Evolutionary conservation across 2,329 filamentous ascomycete species (phyloP).

Genomic region (Nemania diffusa): DNA sequence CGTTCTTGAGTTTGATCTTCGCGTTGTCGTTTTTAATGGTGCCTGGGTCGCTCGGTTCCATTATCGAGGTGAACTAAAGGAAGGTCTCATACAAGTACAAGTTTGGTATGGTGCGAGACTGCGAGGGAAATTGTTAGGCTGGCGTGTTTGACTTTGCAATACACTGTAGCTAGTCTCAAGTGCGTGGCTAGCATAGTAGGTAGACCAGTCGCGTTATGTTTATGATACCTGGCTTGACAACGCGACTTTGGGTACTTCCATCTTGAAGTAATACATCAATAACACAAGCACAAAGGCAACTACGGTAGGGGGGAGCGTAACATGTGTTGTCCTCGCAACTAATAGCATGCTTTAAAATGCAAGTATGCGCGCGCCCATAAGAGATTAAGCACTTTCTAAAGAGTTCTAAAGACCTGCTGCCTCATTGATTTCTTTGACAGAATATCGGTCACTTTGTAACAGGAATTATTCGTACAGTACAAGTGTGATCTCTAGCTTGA

Average conservation of each 20-base stretch:
- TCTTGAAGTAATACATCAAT: background rate
- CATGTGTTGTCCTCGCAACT: background rate
- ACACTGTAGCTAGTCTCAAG: background rate
- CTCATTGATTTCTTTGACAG: background rate
- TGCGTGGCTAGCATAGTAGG: background rate
- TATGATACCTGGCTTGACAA: background rate
- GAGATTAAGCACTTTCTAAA: background rate
- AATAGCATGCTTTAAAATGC: background rate
- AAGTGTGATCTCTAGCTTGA: background rate
- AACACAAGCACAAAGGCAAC: slow-evolving; percentile 5
- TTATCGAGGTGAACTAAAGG: background rate
- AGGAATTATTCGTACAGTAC: background rate
- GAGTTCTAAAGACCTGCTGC: background rate
- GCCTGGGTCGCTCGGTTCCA: slow-evolving; percentile 3
- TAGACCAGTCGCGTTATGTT: background rate
- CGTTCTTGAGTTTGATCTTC: background rate
- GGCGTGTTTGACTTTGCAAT: background rate
- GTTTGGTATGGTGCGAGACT: background rate
- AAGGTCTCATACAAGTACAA: background rate
- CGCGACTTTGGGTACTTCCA: background rate
- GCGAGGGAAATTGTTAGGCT: background rate
- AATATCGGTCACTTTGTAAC: background rate
- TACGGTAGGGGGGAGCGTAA: background rate
- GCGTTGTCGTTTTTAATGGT: background rate
- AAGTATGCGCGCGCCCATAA: background rate